Percentiles rank a stretch among this genome's conserved stretches.
phyloP scores from a whole-genome alignment of 2,329 filamentous ascomycete genomes.

The Lasiodiplodia sp. region DNA sequence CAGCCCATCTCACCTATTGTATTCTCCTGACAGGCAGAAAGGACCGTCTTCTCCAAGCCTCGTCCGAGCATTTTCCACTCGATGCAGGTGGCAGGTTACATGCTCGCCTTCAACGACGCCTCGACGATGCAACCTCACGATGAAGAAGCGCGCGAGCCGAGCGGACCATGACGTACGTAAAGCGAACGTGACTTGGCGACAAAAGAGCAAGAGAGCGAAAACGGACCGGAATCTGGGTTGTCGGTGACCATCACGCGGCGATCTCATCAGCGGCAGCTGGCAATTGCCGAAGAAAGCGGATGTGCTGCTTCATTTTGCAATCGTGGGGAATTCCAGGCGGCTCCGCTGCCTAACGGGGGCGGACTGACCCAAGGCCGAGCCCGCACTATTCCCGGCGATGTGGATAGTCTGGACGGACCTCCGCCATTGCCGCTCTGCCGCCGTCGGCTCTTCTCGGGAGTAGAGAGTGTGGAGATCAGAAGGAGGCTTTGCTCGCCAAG shows the following conservation, averaged over 20 bases:
- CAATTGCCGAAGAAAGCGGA: not conserved
- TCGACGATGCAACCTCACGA: slow-evolving; percentile 14
- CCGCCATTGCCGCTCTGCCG: not conserved
- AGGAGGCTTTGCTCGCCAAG: not conserved
- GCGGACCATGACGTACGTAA: slow-evolving; percentile 1
- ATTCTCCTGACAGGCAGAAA: not conserved
- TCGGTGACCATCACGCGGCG: slow-evolving; percentile 3
- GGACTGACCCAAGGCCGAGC: not conserved
- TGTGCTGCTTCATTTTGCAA: not conserved
- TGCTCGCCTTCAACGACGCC: not conserved
- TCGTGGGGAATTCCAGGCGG: slow-evolving; percentile 12
- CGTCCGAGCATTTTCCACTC: not conserved
- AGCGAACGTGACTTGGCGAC: not conserved
- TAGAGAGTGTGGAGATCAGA: not conserved
- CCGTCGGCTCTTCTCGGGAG: not conserved
- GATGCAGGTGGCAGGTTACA: not conserved
- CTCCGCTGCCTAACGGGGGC: slow-evolving; percentile 6
- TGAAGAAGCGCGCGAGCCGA: slow-evolving; percentile 1
- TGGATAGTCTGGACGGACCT: not conserved
- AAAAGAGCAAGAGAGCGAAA: not conserved
- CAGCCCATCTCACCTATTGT: slow-evolving; percentile 3
- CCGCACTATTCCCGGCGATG: not conserved
- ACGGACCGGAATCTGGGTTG: not conserved
- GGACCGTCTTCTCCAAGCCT: not conserved
- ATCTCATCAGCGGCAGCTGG: slow-evolving; percentile 2